Conservation (phyloP, 1,284 basidiomycete genomes). For the Heterobasidion occidentale region DNA sequence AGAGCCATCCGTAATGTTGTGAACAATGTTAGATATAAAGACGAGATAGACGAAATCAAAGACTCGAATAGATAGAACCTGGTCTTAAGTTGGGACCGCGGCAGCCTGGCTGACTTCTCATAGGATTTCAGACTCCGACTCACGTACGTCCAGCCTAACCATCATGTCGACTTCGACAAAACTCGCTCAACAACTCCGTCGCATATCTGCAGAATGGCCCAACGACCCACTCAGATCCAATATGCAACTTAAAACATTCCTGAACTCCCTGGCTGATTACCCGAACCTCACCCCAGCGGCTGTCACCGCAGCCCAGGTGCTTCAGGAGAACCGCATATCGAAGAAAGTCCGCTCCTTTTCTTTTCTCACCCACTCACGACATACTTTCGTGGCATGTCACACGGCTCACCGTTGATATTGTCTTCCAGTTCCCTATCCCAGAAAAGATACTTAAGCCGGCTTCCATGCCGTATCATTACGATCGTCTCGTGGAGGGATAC, state of each 20-base stretch:
- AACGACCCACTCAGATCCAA: constrained; percentile 67
- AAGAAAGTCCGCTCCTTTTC: constrained; percentile 41
- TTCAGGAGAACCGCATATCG: constrained; percentile 45
- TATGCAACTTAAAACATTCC: constrained; percentile 57
- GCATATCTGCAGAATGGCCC: constrained; percentile 51
- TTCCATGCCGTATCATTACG: constrained; percentile 64
- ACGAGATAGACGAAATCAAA: no score
- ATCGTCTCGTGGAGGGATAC: constrained; percentile 60
- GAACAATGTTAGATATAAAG: no score
- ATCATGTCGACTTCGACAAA: constrained; percentile 27
- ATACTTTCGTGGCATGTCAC: background rate
- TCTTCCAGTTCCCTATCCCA: constrained; percentile 52
- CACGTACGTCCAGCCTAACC: background rate
- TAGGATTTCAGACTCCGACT: background rate
- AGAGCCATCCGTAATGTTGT: no score
- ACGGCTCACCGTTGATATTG: constrained; percentile 5
- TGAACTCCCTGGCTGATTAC: constrained; percentile 56
- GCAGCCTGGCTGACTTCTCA: background rate
- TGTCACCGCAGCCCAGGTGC: constrained; percentile 45
- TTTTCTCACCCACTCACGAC: constrained; percentile 9
- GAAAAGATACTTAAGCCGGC: constrained; percentile 55
- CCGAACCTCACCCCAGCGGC: constrained; percentile 55
- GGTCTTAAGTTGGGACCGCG: no score
- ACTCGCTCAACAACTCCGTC: constrained; percentile 39
- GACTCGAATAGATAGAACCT: no score